phyloP scores from a whole-genome alignment of 1,139 yeast genomes.

The Suhomyces bokatorum region DNA sequence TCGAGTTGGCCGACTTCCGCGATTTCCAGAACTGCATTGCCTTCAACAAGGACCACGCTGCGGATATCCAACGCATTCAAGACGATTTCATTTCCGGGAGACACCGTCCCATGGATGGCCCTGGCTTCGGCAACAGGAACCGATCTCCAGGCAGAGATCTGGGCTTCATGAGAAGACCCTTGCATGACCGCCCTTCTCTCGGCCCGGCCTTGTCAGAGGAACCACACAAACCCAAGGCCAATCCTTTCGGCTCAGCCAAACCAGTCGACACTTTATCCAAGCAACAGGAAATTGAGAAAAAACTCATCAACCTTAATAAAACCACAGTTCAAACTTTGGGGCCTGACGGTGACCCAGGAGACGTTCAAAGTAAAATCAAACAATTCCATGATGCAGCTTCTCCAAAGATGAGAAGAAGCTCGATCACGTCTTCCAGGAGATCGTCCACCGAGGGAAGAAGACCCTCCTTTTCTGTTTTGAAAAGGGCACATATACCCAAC shows the following conservation, averaged over 20 bases:
- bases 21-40: constrained; percentile 50
- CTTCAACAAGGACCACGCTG: constrained; percentile 39
- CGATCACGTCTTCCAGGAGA: constrained; percentile 15
- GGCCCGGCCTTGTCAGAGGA: neutral
- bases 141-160: constrained; percentile 7
- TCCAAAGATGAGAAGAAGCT: constrained; percentile 18
- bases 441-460: constrained; percentile 20
- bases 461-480: constrained; percentile 21
- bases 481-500: constrained; percentile 8
- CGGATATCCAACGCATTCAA: constrained; percentile 33
- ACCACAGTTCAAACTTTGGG: constrained; percentile 59
- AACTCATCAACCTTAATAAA: constrained; percentile 52
- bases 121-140: neutral
- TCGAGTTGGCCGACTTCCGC: constrained; percentile 49
- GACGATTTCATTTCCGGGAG: constrained; percentile 31
- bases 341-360: constrained; percentile 21
- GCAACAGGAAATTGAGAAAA: constrained; percentile 44
- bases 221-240: constrained; percentile 32
- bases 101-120: constrained; percentile 16
- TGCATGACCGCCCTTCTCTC: neutral
- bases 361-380: constrained; percentile 19
- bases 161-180: constrained; percentile 4
- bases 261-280: constrained; percentile 46
- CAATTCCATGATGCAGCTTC: constrained; percentile 17
- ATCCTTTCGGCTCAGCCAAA: constrained; percentile 50